Percentiles rank a stretch among this genome's conserved stretches.
Conservation (phyloP, 2,329 filamentous ascomycete genomes). For the Plenodomus tracheiphilus region DNA sequence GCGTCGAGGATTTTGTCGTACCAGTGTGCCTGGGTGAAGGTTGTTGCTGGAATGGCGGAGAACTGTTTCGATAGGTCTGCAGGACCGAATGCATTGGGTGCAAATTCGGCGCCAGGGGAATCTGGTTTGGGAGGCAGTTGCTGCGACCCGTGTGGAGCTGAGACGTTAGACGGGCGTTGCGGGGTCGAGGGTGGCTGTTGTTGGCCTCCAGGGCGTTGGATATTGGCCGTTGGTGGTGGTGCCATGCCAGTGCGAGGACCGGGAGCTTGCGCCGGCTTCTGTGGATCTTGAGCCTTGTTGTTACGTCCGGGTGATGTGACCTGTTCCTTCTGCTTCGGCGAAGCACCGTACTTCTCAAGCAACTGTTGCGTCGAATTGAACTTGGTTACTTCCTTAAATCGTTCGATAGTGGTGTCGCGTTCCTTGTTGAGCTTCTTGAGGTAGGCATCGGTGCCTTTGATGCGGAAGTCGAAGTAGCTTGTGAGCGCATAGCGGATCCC, state of each 20-base stretch:
- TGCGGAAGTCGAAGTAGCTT: constrained; percentile 78
- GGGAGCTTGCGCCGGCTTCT: constrained; percentile 31
- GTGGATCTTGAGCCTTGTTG: constrained; percentile 37
- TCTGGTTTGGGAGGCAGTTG: constrained; percentile 18
- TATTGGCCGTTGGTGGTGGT: constrained; percentile 69
- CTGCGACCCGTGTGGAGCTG: constrained; percentile 25
- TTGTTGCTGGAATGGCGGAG: constrained; percentile 41
- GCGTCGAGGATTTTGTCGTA: constrained; percentile 94
- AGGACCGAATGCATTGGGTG: constrained; percentile 67
- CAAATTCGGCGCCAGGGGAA: constrained; percentile 63
- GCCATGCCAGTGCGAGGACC: constrained; percentile 57
- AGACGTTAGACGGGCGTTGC: constrained; percentile 19
- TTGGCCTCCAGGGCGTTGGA: constrained; percentile 46
- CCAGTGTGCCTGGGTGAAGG: constrained; percentile 67
- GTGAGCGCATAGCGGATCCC: constrained; percentile 67
- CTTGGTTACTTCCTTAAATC: constrained; percentile 91
- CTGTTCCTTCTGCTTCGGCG: constrained; percentile 51
- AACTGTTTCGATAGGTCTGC: constrained; percentile 35
- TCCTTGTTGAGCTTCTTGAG: constrained; percentile 78
- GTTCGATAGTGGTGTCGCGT: constrained; percentile 84
- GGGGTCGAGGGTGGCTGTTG: constrained; percentile 34
- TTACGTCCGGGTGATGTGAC: constrained; percentile 24
- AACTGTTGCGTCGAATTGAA: constrained; percentile 94
- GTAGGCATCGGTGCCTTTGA: constrained; percentile 67
- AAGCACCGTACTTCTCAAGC: constrained; percentile 86